Evolutionary conservation across 768 basidiomycete species (phyloP).

Genomic region (Sarcodon sp.): DNA sequence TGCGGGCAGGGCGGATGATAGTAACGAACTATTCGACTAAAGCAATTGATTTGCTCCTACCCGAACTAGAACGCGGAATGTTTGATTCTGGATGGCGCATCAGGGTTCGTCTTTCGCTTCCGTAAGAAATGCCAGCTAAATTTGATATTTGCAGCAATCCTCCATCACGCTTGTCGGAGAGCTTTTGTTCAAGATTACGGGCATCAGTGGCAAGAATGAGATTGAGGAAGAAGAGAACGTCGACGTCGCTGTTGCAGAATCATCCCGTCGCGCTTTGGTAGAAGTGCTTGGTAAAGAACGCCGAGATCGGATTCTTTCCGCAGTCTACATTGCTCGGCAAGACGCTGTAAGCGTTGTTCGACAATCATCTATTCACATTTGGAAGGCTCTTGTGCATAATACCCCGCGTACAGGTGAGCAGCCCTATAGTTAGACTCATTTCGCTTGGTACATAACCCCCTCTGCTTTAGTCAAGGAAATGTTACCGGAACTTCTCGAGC

Average conservation of each 20-base stretch:
- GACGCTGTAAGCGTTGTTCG: slow-evolving; percentile 85
- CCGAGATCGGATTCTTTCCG: slow-evolving; percentile 82
- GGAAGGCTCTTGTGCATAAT: slow-evolving; percentile 96
- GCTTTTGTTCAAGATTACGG: slow-evolving; percentile 90
- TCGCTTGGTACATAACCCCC: background rate
- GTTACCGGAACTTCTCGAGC: slow-evolving; percentile 69
- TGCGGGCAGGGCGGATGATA: slow-evolving; percentile 98
- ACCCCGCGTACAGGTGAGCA: slow-evolving; percentile 78
- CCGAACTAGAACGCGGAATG: slow-evolving; percentile 90
- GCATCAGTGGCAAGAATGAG: slow-evolving; percentile 82
- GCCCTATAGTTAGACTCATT: background rate
- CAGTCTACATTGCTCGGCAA: slow-evolving; percentile 86
- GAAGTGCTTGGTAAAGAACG: slow-evolving; percentile 84
- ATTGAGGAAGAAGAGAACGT: slow-evolving; percentile 72
- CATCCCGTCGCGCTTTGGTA: slow-evolving; percentile 72
- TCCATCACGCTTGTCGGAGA: slow-evolving; percentile 95
- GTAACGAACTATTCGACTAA: slow-evolving; percentile 86
- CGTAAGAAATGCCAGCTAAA: background rate
- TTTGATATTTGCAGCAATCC: slow-evolving; percentile 50
- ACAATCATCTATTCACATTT: slow-evolving; percentile 87
- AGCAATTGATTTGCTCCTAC: slow-evolving; percentile 88
- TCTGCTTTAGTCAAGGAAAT: slow-evolving; percentile 66
- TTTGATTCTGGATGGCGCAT: slow-evolving; percentile 94
- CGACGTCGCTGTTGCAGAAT: slow-evolving; percentile 58
- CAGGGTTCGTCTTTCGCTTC: slow-evolving; percentile 38